phyloP scores from a whole-genome alignment of 2,329 filamentous ascomycete species.

The Podosphaera xanthii region DNA sequence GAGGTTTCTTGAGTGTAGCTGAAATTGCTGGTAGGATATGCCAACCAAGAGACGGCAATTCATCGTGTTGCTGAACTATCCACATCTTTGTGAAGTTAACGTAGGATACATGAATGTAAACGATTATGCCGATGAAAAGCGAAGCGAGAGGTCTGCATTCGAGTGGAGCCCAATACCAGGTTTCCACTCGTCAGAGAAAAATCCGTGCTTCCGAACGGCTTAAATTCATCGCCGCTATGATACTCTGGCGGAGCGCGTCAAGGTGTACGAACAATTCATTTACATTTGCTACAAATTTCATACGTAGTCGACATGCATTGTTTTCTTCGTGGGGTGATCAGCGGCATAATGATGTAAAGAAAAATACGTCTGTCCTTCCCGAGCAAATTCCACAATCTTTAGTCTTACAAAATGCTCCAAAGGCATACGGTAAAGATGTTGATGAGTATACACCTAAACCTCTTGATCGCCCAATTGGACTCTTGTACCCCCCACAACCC shows the following conservation, averaged over 20 bases:
- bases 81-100: constrained; percentile 33
- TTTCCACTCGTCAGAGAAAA: too few species aligned
- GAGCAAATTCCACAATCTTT: constrained; percentile 17
- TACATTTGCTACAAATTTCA: background rate
- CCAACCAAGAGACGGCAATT: background rate
- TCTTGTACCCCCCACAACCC: constrained; percentile 44
- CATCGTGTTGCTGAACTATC: background rate
- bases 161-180: background rate
- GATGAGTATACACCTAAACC: constrained; percentile 33
- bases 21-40: background rate
- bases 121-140: constrained; percentile 1
- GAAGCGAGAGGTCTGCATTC: background rate
- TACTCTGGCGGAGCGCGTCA: too few species aligned
- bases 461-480: constrained; percentile 57
- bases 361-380: background rate
- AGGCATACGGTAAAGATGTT: constrained; percentile 32
- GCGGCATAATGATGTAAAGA: background rate
- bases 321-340: background rate
- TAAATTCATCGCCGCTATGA: too few species aligned
- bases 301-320: background rate
- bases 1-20: background rate
- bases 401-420: constrained; percentile 32
- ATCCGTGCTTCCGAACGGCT: too few species aligned
- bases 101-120: constrained; percentile 2
- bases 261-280: too few species aligned